Evolutionary conservation across 169 alveolate species (phyloP).

Genomic region (Plasmodium billcollinsi): DNA sequence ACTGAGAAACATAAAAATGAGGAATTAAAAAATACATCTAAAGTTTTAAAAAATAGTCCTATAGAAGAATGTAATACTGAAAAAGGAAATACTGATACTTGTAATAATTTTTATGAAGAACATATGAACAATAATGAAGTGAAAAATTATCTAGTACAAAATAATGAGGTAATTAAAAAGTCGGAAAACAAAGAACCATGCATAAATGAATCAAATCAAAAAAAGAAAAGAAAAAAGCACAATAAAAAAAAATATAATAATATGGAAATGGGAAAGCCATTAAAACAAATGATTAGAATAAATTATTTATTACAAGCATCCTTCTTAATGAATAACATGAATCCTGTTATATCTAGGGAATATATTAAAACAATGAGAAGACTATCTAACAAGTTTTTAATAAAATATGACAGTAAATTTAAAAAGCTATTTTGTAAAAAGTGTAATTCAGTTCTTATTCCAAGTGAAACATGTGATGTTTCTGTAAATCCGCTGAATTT

Average conservation of each 20-base stretch:
- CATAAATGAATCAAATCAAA: conserved; percentile 26
- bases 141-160: conserved; percentile 13
- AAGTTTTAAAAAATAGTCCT: not conserved
- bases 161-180: conserved; percentile 13
- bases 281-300: conserved; percentile 75
- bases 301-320: conserved; percentile 75
- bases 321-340: conserved; percentile 48
- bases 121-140: conserved; percentile 6
- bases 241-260: conserved; percentile 48
- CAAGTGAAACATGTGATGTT: conserved; percentile 68
- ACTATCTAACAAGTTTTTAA: conserved; percentile 71
- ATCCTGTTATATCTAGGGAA: conserved; percentile 52
- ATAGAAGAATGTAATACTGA: conserved; percentile 1
- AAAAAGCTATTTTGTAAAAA: conserved; percentile 76
- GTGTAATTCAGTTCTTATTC: conserved; percentile 75
- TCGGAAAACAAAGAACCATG: conserved; percentile 1
- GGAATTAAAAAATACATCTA: conserved; percentile 5
- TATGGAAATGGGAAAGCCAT: conserved; percentile 23
- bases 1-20: not conserved
- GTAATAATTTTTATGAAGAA: not conserved
- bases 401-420: conserved; percentile 64
- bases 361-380: conserved; percentile 75
- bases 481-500: conserved; percentile 57
- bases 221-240: conserved; percentile 25
- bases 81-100: conserved; percentile 4